Evolutionary conservation across 2,329 filamentous ascomycete species (phyloP).

Genomic region (Periglandula ipomoeae): DNA sequence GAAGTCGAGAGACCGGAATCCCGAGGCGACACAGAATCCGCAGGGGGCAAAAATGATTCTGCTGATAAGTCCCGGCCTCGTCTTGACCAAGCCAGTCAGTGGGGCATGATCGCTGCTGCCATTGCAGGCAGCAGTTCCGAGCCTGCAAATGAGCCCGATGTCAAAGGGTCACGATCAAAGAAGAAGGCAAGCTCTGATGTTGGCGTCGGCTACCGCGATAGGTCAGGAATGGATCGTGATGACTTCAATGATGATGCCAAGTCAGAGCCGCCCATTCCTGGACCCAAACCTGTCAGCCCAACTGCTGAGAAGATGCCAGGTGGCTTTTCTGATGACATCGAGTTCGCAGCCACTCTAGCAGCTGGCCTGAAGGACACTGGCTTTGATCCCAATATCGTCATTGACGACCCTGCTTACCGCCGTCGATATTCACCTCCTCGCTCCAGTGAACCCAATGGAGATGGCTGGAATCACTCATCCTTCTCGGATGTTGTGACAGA

Average conservation of each 20-base stretch:
- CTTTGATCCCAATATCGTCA: constrained; percentile 62
- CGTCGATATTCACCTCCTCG: constrained; percentile 55
- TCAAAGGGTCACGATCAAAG: constrained; percentile 10
- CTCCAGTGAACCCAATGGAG: constrained; percentile 37
- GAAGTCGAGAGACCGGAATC: constrained; percentile 49
- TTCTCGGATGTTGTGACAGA: constrained; percentile 40
- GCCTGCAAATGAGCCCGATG: constrained; percentile 24
- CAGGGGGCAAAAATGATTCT: constrained; percentile 16
- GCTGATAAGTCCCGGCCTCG: constrained; percentile 24
- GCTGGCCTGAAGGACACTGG: constrained; percentile 61
- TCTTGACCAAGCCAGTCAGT: constrained; percentile 33
- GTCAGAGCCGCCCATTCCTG: constrained; percentile 40
- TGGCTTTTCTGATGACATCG: constrained; percentile 56
- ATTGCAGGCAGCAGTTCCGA: constrained; percentile 33
- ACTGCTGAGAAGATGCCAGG: constrained; percentile 49
- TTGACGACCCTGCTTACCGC: constrained; percentile 54
- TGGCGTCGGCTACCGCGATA: constrained; percentile 10
- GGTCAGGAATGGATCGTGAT: constrained; percentile 12
- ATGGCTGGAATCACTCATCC: constrained; percentile 37
- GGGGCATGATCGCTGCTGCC: constrained; percentile 44
- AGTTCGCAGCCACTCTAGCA: constrained; percentile 60
- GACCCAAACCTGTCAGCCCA: constrained; percentile 47
- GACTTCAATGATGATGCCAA: constrained; percentile 29
- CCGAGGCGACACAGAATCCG: constrained; percentile 21
- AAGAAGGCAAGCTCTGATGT: constrained; percentile 7